Evolutionary conservation across 106 monocot species (phyloP).

Genomic region (Dendrobium officinale): DNA sequence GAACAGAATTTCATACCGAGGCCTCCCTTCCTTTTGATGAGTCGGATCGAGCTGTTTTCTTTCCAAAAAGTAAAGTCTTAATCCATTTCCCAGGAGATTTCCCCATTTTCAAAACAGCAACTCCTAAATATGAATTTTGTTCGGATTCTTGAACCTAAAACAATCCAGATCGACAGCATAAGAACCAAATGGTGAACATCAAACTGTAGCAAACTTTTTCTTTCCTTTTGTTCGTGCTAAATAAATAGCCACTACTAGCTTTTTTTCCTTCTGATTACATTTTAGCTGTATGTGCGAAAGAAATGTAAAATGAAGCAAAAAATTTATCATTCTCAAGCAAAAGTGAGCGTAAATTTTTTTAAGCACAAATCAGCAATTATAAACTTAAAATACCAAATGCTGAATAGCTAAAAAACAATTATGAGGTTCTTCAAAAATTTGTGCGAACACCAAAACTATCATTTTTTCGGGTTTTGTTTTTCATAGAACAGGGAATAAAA

Average conservation of each 20-base stretch:
- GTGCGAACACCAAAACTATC: not conserved
- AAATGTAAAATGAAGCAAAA: not conserved
- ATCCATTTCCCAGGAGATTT: conserved; percentile 99
- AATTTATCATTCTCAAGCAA: not conserved
- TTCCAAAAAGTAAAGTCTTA: conserved; percentile 67
- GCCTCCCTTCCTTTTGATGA: conserved; percentile 20
- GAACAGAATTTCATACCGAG: conserved; percentile 23
- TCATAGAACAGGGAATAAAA: not conserved
- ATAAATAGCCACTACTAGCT: not conserved
- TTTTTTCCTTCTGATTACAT: not conserved
- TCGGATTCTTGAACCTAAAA: conserved; percentile 5
- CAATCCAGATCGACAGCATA: conserved; percentile 6
- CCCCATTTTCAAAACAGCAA: conserved; percentile 39
- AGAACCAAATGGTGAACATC: not conserved
- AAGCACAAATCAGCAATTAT: not conserved
- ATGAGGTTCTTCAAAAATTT: not conserved
- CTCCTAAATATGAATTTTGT: not conserved
- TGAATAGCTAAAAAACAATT: not conserved
- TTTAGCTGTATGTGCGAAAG: not conserved
- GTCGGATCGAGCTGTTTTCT: conserved; percentile 63
- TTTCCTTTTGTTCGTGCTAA: not conserved
- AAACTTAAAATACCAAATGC: not conserved
- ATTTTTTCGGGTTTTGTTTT: not conserved
- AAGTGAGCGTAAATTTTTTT: not conserved
- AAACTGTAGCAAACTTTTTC: not conserved